Evolutionary conservation across 2,329 filamentous ascomycete species (phyloP).

Genomic region (Cercospora sp.): DNA sequence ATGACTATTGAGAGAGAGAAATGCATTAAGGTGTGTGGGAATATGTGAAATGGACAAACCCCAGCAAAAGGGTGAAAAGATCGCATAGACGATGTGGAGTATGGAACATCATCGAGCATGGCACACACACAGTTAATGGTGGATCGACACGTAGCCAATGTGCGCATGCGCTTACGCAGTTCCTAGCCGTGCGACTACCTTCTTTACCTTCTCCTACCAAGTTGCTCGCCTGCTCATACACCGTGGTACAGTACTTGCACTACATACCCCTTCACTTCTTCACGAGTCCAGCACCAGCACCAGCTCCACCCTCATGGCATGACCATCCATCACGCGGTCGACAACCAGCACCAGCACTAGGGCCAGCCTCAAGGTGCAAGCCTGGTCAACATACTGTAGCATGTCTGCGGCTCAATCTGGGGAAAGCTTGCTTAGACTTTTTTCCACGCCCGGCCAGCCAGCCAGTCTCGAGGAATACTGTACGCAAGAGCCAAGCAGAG

Average conservation of each 20-base stretch:
- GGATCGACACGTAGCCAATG: background rate
- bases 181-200: no score
- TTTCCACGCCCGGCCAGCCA: background rate
- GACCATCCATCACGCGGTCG: background rate
- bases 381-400: background rate
- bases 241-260: no score
- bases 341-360: background rate
- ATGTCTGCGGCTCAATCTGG: background rate
- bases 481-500: background rate
- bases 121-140: background rate
- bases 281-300: background rate
- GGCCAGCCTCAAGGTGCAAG: background rate
- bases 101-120: background rate
- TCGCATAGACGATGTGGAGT: background rate
- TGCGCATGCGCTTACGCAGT: background rate
- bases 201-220: no score
- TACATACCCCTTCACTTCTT: no score
- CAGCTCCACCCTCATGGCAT: no score
- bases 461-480: background rate
- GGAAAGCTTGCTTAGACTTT: background rate
- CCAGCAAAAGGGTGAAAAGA: background rate
- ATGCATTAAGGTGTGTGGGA: background rate
- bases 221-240: no score
- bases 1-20: background rate
- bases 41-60: background rate